Conservation (phyloP, 2,329 filamentous ascomycete species). For the Incumbomyces delicatus region DNA sequence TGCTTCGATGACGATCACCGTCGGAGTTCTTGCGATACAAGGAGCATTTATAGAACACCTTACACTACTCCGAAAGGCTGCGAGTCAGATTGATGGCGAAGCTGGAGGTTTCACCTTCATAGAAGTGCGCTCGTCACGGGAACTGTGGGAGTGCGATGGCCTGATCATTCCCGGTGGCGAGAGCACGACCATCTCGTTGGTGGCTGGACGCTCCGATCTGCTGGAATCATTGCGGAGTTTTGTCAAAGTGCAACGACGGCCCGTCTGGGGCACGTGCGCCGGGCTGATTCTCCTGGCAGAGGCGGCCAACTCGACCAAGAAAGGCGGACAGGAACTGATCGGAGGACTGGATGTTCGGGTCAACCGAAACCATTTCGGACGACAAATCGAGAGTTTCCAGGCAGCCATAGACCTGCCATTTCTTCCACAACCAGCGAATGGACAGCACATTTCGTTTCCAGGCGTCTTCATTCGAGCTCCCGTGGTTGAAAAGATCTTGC, state of each 20-base stretch:
- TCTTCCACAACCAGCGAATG: conserved; percentile 33
- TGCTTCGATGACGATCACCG: conserved; percentile 32
- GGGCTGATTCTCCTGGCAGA: conserved; percentile 86
- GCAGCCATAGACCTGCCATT: conserved; percentile 65
- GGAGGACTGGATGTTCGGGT: conserved; percentile 85
- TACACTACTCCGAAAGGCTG: conserved; percentile 61
- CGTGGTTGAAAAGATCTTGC: conserved; percentile 74
- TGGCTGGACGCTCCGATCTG: conserved; percentile 70
- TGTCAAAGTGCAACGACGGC: conserved; percentile 72
- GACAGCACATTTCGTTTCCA: conserved; percentile 47
- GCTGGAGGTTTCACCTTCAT: conserved; percentile 42
- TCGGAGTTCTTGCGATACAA: conserved; percentile 67
- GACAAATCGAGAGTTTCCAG: conserved; percentile 87
- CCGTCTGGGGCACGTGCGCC: conserved; percentile 93
- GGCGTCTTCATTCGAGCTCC: conserved; percentile 92
- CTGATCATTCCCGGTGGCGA: conserved; percentile 90
- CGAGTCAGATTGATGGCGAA: conserved; percentile 35
- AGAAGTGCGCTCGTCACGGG: conserved; percentile 65
- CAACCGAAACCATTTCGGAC: conserved; percentile 88
- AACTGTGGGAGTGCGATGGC: conserved; percentile 66
- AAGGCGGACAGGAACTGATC: conserved; percentile 84
- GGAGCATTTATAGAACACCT: conserved; percentile 89
- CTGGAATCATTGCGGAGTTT: conserved; percentile 79
- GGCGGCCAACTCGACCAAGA: conserved; percentile 77
- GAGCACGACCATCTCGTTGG: conserved; percentile 84